Evolutionary conservation across 352 stramenopile species (phyloP), one percentile per base, ranked within the genome.

Genomic region (Globisporangium apiculatum): DNA sequence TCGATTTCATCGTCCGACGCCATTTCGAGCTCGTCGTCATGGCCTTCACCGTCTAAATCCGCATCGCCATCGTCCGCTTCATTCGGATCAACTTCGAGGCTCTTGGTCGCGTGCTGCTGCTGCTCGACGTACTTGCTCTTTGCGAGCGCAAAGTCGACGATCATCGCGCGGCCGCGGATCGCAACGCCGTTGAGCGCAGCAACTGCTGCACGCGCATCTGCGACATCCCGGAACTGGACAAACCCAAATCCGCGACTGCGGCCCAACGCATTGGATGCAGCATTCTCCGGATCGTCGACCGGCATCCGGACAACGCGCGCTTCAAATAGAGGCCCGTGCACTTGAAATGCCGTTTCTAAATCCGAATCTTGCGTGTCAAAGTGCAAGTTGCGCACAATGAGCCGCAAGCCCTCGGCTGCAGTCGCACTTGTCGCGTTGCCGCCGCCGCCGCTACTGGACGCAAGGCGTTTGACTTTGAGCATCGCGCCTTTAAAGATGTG

Each of bases 311-410:
- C 84, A 4, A 94, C 76, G 14, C 71, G 76, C 1, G 68, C 80
- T 60, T 94, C 84, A n/a, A 74, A 79, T 48, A 94, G 58, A 5
- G 76, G 68, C 0, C 84, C 84, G 60, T 82, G 67, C 49, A 69
- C 66, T n/a, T 70, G 71, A 47, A 94, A 94, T 1, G 85, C 60
- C 62, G 85, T 85, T 37, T 85, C 71, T 18, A 94, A 38, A 60
- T 94, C 84, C 17, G 67, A 73, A 48, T 92, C 80, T 0, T 68
- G 87, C 17, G 81, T 83, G 66, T 92, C 72, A 64, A 94, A 94
- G 24, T 82, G 76, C 58, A 94, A 58, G 61, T 94, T 94, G 53
- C 84, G 84, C 51, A 94, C 77, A 48, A 94, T 94, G 38, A 94
- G 65, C 8, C 84, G 84, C 57, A 90, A 60, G 38, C 78, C 81